A percentile compares a stretch with the other conserved stretches of the same genome.
These are phyloP conservation scores for Talaromyces trachyspermus DNA, from an alignment of 495 filamentous ascomycete genomes.

Conservation along the genomic window DNA sequence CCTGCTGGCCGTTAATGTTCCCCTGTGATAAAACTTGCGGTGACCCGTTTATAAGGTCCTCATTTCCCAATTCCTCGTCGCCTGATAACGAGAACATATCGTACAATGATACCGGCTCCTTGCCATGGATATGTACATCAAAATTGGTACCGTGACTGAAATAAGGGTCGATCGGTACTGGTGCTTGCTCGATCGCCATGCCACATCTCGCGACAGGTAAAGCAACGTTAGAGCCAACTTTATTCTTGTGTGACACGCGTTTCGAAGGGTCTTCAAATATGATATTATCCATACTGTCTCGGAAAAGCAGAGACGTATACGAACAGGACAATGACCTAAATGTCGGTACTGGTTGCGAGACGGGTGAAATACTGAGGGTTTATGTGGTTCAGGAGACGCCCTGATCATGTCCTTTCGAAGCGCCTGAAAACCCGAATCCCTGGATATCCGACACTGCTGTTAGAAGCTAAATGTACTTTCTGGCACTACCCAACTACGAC, in stretches of 20 bases:
- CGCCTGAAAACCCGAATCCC: neutral
- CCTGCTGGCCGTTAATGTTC: constrained; percentile 1
- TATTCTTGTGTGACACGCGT: neutral
- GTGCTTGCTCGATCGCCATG: neutral
- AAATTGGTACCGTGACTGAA: neutral
- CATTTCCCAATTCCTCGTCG: constrained; percentile 1
- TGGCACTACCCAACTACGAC: neutral
- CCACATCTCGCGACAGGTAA: neutral
- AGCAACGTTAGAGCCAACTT: neutral
- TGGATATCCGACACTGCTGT: neutral
- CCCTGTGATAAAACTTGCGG: neutral
- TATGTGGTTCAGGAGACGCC: neutral
- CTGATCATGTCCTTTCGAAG: neutral
- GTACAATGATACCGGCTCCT: neutral
- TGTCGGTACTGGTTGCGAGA: neutral
- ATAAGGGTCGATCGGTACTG: neutral
- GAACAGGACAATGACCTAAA: neutral
- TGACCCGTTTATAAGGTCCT: neutral
- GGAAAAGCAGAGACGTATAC: neutral
- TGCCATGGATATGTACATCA: neutral
- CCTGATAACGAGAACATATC: constrained; percentile 1
- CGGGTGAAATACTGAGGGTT: neutral
- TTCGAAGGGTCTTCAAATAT: constrained; percentile 5
- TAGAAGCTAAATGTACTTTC: neutral
- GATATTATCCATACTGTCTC: neutral